Base-by-base conservation (phyloP, 2,329 filamentous ascomycete genomes). In the Curvularia spicifera region DNA sequence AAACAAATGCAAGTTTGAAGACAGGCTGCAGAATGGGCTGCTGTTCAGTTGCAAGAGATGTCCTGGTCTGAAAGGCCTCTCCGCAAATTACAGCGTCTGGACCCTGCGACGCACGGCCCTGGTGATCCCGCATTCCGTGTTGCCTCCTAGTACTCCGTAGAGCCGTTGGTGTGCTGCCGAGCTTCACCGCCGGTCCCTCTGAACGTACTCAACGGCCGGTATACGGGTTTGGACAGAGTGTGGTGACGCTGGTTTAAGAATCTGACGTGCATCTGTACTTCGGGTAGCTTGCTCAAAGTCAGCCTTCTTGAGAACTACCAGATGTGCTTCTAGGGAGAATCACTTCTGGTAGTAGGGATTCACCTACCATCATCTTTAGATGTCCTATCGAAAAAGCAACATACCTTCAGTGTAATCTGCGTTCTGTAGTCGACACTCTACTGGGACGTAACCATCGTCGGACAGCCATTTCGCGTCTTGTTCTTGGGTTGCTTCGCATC, bases 101-200 rank as follows among this genome's bases (percentile, higher is more conserved):
- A 59, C 56, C 56, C 52, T 59, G 56, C 37, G 20, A 46, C 43
- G 56, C 56, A 59, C 56, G 52, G 56, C 35, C 56, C 49, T 35
- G 31, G 37, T 20, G 26, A 56, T 46, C 56, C 56, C 56, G 56
- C 56, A 47, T 46, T 50, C 35, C 50, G 42, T 42, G 29, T 42
- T 40, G 46, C 35, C 55, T 45, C 50, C 53, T 35, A n/a, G 37
- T 8, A 35, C 26, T 53, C 48, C 18, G 18, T 18, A 54, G 29
- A 12, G 10, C 37, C 26, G 26, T 44, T 29, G 43, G 54, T 29
- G 26, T 50, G 31, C 24, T 22, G 24, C 35, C 31, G 8, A 37
- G 15, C 45, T 20, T 35, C 31, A 48, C 45, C 26, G 20, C 29
- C 47, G 12, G 18, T 7, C n/a, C 18, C 5, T 24, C 20, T 31